phyloP scores from a whole-genome alignment of 1,284 basidiomycete species.

The Pseudozyma tsukubaensis region DNA sequence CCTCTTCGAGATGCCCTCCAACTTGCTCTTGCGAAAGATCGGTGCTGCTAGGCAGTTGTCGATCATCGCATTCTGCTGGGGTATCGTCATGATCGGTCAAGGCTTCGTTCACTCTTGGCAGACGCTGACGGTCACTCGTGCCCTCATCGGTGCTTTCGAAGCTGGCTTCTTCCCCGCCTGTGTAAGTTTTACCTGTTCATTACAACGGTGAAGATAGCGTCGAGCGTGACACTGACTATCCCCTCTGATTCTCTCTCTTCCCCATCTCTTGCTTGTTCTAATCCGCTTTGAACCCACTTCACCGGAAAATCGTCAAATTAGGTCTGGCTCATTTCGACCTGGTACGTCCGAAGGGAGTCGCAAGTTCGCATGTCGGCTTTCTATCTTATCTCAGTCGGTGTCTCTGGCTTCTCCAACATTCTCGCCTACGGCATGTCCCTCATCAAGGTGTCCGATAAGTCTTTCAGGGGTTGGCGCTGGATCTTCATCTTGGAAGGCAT shows the following conservation, averaged over 20 bases:
- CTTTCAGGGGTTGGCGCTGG: constrained; percentile 66
- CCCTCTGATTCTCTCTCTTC: too few species aligned
- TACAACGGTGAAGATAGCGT: too few species aligned
- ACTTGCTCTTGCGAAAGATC: constrained; percentile 65
- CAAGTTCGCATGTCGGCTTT: constrained; percentile 69
- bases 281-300: too few species aligned
- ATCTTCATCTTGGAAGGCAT: constrained; percentile 54
- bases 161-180: constrained; percentile 65
- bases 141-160: constrained; percentile 68
- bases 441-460: constrained; percentile 30
- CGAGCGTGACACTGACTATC: too few species aligned
- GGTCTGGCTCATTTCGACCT: constrained; percentile 70
- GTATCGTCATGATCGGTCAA: constrained; percentile 69
- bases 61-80: constrained; percentile 68
- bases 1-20: constrained; percentile 57
- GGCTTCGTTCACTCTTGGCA: constrained; percentile 54
- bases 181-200: too few species aligned
- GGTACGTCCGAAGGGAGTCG: constrained; percentile 71
- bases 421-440: constrained; percentile 64
- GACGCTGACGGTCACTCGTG: constrained; percentile 69
- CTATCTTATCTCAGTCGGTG: constrained; percentile 69
- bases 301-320: too few species aligned
- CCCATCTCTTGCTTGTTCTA: too few species aligned
- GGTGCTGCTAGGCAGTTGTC: constrained; percentile 69
- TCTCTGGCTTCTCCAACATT: constrained; percentile 70